These are phyloP conservation scores for Fusarium oxysporum DNA, from an alignment of 2,329 filamentous ascomycete species.

Conservation along the genomic window DNA sequence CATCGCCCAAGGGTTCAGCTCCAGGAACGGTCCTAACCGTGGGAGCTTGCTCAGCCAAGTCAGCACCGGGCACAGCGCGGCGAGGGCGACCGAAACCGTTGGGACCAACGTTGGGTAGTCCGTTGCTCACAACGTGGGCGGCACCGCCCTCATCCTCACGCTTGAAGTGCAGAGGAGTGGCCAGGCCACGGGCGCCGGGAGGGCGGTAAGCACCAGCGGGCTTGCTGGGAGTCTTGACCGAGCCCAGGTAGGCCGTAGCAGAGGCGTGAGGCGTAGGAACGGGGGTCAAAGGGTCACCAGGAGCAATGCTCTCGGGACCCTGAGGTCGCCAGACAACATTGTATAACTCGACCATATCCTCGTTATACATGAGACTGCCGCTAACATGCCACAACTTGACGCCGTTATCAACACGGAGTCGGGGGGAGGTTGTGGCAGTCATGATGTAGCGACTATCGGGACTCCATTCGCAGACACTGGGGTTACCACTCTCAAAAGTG, in stretches of 20 bases:
- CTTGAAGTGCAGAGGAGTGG: slow-evolving; percentile 94
- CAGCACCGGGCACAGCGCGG: slow-evolving; percentile 88
- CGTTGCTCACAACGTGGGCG: slow-evolving; percentile 84
- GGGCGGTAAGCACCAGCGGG: slow-evolving; percentile 97
- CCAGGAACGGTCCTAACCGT: slow-evolving; percentile 76
- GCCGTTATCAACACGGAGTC: slow-evolving; percentile 95
- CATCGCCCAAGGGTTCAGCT: slow-evolving; percentile 72
- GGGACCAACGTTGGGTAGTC: slow-evolving; percentile 73
- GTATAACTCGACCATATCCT: slow-evolving; percentile 95
- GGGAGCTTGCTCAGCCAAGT: slow-evolving; percentile 74
- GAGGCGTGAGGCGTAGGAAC: slow-evolving; percentile 85
- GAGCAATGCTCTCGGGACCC: slow-evolving; percentile 66
- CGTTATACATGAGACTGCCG: slow-evolving; percentile 91
- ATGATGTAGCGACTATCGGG: slow-evolving; percentile 95
- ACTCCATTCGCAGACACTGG: slow-evolving; percentile 97
- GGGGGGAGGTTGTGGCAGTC: slow-evolving; percentile 96
- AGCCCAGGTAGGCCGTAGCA: slow-evolving; percentile 83
- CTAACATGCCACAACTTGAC: slow-evolving; percentile 94
- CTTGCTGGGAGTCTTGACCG: slow-evolving; percentile 94
- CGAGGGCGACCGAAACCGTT: slow-evolving; percentile 85
- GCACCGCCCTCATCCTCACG: slow-evolving; percentile 96
- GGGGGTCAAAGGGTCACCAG: slow-evolving; percentile 77
- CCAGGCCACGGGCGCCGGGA: slow-evolving; percentile 88
- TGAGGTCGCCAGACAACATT: slow-evolving; percentile 89
- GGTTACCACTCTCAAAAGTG: slow-evolving; percentile 95